phyloP scores from a whole-genome alignment of 441 rosid genomes.

The Adansonia grandidieri region DNA sequence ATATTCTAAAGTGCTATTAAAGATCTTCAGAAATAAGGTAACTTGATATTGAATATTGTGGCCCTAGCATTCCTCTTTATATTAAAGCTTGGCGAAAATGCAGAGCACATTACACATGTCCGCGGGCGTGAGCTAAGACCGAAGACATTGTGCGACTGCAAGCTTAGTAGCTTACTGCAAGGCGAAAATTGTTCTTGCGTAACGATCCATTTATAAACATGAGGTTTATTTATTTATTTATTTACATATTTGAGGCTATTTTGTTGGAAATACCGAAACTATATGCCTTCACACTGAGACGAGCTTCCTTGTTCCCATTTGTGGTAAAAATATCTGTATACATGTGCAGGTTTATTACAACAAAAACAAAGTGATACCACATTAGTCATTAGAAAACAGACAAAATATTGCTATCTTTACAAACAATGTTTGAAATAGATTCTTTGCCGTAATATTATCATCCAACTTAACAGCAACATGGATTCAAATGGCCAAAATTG shows the following conservation, averaged over 20 bases:
- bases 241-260: too few relatives aligned
- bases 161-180: too few relatives aligned
- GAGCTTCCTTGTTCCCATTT: not conserved
- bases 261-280: not conserved
- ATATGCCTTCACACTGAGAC: not conserved
- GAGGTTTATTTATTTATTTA: too few relatives aligned
- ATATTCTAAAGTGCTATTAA: not conserved
- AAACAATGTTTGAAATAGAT: not conserved
- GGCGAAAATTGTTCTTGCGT: too few relatives aligned
- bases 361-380: not conserved
- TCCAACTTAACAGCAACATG: conserved; percentile 83
- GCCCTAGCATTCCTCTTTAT: too few relatives aligned
- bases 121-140: not conserved
- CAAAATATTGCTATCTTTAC: not conserved
- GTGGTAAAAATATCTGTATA: not conserved
- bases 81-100: too few relatives aligned
- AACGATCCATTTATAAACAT: too few relatives aligned
- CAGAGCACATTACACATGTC: not conserved
- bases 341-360: not conserved
- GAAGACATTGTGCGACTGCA: too few relatives aligned
- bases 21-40: not conserved
- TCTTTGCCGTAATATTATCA: conserved; percentile 50
- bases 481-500: conserved; percentile 75
- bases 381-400: not conserved
- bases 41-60: too few relatives aligned